Evolutionary conservation across 1,284 basidiomycete genomes (phyloP).

Genomic region (Ceratobasidium sp.): DNA sequence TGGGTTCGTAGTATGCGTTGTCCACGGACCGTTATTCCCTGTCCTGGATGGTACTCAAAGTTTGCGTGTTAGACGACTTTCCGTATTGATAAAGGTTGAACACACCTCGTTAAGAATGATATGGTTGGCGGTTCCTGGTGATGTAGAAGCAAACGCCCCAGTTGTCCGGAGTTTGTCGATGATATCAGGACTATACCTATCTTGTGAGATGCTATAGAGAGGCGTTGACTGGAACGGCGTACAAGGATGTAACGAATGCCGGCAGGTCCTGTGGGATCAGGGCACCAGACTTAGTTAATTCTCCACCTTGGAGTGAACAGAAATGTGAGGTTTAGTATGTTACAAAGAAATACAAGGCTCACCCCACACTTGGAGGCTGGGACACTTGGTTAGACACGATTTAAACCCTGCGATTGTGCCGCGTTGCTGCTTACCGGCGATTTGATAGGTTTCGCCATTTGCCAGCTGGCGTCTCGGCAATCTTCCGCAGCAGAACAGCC

Average conservation of each 20-base stretch:
- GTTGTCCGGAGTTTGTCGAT: conserved; percentile 69
- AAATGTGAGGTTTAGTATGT: conserved; percentile 18
- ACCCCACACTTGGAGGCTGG: conserved; percentile 82
- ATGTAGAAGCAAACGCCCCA: conserved; percentile 65
- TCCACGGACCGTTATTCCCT: conserved; percentile 88
- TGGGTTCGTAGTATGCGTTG: conserved; percentile 6
- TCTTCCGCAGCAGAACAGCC: conserved; percentile 55
- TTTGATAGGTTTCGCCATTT: conserved; percentile 87
- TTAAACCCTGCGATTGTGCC: conserved; percentile 13
- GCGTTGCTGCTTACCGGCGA: conserved; percentile 62
- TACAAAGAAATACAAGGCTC: conserved; percentile 44
- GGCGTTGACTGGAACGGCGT: conserved; percentile 44
- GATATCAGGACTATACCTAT: conserved; percentile 70
- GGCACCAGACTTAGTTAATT: conserved; percentile 62
- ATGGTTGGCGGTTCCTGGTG: conserved; percentile 79
- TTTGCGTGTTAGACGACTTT: conserved; percentile 37
- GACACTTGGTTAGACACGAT: background rate
- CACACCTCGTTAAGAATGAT: conserved; percentile 83
- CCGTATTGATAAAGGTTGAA: conserved; percentile 17
- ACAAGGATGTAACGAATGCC: conserved; percentile 66
- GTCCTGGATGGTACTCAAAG: conserved; percentile 79
- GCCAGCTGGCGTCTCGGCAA: conserved; percentile 75
- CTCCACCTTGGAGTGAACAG: conserved; percentile 61
- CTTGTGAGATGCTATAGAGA: background rate
- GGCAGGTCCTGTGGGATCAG: conserved; percentile 72